Evolutionary conservation across 2,329 filamentous ascomycete genomes (phyloP).

Genomic region (Colletotrichum sp.): DNA sequence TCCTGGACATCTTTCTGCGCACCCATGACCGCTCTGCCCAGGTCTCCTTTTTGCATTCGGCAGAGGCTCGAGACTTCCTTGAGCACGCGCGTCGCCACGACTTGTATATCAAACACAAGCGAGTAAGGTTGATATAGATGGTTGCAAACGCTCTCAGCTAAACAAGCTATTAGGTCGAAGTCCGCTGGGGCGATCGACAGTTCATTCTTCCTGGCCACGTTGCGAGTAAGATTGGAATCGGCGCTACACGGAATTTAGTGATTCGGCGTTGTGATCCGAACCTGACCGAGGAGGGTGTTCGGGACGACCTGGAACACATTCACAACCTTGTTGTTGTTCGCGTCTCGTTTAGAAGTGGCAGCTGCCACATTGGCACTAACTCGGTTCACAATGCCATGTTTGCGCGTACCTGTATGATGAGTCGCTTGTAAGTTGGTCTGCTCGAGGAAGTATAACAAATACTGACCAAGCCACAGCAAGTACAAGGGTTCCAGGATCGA

Average conservation of each 20-base stretch:
- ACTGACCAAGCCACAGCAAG: constrained; percentile 48
- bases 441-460: background rate
- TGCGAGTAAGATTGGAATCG: constrained; percentile 64
- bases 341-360: constrained; percentile 61
- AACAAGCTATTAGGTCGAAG: constrained; percentile 58
- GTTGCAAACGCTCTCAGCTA: background rate
- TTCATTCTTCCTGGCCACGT: constrained; percentile 69
- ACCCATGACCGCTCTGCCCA: constrained; percentile 62
- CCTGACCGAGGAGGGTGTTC: constrained; percentile 68
- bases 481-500: constrained; percentile 77
- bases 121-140: constrained; percentile 47
- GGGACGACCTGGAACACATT: constrained; percentile 81
- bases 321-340: constrained; percentile 77
- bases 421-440: constrained; percentile 46
- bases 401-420: constrained; percentile 81
- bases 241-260: constrained; percentile 77
- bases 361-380: constrained; percentile 76
- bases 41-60: constrained; percentile 72
- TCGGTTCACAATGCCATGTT: constrained; percentile 78
- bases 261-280: constrained; percentile 63
- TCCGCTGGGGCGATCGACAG: constrained; percentile 74
- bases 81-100: constrained; percentile 68
- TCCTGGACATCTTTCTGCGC: constrained; percentile 73
- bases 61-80: constrained; percentile 68
- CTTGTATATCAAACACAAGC: constrained; percentile 71